Evolutionary conservation across 1,139 yeast species (phyloP), one percentile per base, ranked within the genome.

Genomic region (Candida sp.): DNA sequence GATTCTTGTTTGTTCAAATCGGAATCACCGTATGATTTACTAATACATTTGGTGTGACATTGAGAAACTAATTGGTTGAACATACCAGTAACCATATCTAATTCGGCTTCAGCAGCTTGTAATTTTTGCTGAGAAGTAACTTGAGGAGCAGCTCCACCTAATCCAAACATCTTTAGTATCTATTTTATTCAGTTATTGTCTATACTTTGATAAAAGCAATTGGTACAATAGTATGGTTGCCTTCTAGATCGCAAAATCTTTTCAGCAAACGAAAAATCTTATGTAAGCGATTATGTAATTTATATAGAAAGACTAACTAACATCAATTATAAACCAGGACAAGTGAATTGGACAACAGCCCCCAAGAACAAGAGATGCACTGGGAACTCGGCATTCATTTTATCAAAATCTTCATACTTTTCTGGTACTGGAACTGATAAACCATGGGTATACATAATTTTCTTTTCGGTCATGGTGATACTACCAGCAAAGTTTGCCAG

Each of bases 11-110:
- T 89, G 70, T 78, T 79, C 52, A 93, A 75, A 30, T 86, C 95
- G 44, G 93, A 87, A 47, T 88, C 95, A 46, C 66, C 61, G 73
- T 91, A 91, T 21, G 64, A 49, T 53, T 68, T 71, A 59, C 70
- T 72, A 63, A 93, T 87, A 72, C 99, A 93, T 73, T 93, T 93
- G 58, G 74, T 68, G 67, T 93, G 95, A 68, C 99, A 93, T 57
- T 90, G 87, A 55, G 84, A 90, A 33, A 79, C 82, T 53, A 79
- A 70, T 58, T 85, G 82, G 79, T 91, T 91, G 81, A 91, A 91
- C 97, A 91, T 90, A 54, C 95, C 96, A 27, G 97, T 90, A 55
- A 91, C 97, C 84, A 91, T 85, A 63, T 91, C 98, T 54, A 91
- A 79, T 68, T 91, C 98, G 43, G 98, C 97, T 58, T 95, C 96